A percentile compares a stretch with the other conserved stretches of the same genome.
phyloP scores from a whole-genome alignment of 768 basidiomycete species.

The Lactarius hatsudake region DNA sequence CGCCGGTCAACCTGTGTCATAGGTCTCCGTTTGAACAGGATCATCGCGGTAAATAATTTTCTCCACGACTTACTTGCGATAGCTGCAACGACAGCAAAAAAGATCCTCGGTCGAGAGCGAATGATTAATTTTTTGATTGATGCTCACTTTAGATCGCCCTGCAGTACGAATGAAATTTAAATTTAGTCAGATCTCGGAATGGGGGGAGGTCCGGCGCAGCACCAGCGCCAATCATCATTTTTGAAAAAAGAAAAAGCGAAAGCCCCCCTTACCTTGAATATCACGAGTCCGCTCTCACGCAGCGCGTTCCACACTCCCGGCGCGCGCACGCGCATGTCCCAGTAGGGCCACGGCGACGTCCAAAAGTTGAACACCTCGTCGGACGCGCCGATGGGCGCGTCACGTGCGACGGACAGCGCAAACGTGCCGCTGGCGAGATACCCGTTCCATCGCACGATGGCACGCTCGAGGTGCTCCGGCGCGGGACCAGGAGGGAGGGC shows the following conservation, averaged over 20 bases:
- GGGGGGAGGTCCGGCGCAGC: neutral
- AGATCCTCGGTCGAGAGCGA: neutral
- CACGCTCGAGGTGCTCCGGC: constrained; percentile 45
- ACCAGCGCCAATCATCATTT: neutral
- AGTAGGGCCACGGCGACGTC: constrained; percentile 75
- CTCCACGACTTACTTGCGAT: constrained; percentile 65
- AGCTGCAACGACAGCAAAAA: constrained; percentile 43
- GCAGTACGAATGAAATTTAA: neutral
- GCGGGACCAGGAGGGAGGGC: constrained; percentile 32
- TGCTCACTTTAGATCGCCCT: constrained; percentile 92
- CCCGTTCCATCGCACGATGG: constrained; percentile 69
- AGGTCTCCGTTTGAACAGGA: neutral
- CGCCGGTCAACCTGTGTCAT: constrained; percentile 72
- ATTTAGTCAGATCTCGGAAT: neutral
- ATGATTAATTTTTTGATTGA: neutral
- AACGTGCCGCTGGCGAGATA: constrained; percentile 75
- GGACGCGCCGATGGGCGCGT: constrained; percentile 54
- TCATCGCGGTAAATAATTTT: neutral
- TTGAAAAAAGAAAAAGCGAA: no score
- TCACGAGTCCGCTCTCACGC: constrained; percentile 58
- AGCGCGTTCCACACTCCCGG: constrained; percentile 51
- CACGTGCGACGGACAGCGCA: constrained; percentile 61
- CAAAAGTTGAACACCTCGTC: constrained; percentile 52
- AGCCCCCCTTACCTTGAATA: constrained; percentile 67
- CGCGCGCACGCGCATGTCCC: constrained; percentile 61